These are phyloP conservation scores for Penicillium dipodomyicola DNA, from an alignment of 495 filamentous ascomycete species.

Conservation along the genomic window DNA sequence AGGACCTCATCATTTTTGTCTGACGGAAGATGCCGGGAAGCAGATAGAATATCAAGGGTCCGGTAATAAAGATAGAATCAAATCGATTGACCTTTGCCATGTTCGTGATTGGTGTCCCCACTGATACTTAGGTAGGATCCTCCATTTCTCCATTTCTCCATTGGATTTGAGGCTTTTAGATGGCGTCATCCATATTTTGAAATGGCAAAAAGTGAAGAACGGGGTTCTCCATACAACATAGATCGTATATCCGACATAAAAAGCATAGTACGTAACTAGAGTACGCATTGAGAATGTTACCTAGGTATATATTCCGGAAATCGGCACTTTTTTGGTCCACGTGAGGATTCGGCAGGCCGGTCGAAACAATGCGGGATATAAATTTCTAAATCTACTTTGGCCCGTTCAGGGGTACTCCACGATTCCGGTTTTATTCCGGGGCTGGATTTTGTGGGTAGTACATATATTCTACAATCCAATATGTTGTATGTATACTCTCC, in stretches of 20 bases:
- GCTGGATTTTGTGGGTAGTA: no score
- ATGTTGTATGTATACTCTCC: no score
- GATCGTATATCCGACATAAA: no score
- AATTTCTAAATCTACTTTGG: background rate
- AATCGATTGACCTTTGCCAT: constrained; percentile 16
- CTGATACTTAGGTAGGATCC: background rate
- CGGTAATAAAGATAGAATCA: background rate
- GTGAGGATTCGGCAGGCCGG: constrained; percentile 11
- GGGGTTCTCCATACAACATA: background rate
- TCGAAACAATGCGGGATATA: constrained; percentile 5
- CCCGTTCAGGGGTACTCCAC: background rate
- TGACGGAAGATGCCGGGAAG: background rate
- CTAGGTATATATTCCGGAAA: constrained; percentile 1
- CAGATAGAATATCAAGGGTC: background rate
- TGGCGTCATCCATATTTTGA: background rate
- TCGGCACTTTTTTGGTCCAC: constrained; percentile 9
- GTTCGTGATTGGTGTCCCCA: constrained; percentile 19
- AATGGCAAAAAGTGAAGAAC: background rate
- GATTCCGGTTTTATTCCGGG: background rate
- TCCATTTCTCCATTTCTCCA: background rate
- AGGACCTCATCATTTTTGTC: no score
- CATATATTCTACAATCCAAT: no score
- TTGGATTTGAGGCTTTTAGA: background rate
- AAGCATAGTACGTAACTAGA: no score
- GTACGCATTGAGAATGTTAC: no score